These are phyloP conservation scores for Peltaster fructicola DNA, from an alignment of 2,329 filamentous ascomycete species.

Conservation along the genomic window DNA sequence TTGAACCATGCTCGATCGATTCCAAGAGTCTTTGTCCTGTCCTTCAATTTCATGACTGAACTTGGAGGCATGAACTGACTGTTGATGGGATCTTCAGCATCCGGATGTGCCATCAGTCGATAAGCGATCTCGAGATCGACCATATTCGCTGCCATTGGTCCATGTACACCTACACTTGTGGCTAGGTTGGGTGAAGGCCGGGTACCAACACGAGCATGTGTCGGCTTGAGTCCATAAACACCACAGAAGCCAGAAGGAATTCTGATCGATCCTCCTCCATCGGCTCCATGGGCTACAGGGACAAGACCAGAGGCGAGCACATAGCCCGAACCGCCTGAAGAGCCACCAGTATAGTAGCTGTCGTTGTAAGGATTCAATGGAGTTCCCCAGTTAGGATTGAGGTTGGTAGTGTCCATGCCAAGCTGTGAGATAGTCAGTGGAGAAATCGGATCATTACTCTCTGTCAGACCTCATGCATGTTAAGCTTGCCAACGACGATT, in stretches of 20 bases:
- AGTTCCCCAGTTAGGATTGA: slow-evolving; percentile 58
- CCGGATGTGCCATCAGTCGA: slow-evolving; percentile 56
- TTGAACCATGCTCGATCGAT: slow-evolving; percentile 53
- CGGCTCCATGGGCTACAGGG: slow-evolving; percentile 57
- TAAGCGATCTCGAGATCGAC: slow-evolving; percentile 70
- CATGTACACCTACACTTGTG: slow-evolving; percentile 47
- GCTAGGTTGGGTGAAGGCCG: slow-evolving; percentile 41
- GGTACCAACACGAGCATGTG: slow-evolving; percentile 48
- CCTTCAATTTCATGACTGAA: neutral
- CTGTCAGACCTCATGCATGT: slow-evolving; percentile 69
- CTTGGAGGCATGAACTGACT: slow-evolving; percentile 40
- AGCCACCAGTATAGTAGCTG: slow-evolving; percentile 63
- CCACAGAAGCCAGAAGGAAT: slow-evolving; percentile 63
- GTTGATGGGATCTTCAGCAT: slow-evolving; percentile 44
- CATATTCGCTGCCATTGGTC: slow-evolving; percentile 60
- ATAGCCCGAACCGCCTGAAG: slow-evolving; percentile 60
- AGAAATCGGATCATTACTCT: slow-evolving; percentile 18
- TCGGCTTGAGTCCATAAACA: slow-evolving; percentile 64
- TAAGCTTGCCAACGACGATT: slow-evolving; percentile 56
- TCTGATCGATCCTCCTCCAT: slow-evolving; percentile 57
- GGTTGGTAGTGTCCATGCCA: slow-evolving; percentile 67
- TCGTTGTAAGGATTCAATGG: slow-evolving; percentile 63
- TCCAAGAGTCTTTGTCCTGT: slow-evolving; percentile 46
- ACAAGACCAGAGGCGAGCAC: slow-evolving; percentile 52
- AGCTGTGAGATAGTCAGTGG: slow-evolving; percentile 2